phyloP scores from a whole-genome alignment of 345 rosid genomes.

The Populus euphratica region DNA sequence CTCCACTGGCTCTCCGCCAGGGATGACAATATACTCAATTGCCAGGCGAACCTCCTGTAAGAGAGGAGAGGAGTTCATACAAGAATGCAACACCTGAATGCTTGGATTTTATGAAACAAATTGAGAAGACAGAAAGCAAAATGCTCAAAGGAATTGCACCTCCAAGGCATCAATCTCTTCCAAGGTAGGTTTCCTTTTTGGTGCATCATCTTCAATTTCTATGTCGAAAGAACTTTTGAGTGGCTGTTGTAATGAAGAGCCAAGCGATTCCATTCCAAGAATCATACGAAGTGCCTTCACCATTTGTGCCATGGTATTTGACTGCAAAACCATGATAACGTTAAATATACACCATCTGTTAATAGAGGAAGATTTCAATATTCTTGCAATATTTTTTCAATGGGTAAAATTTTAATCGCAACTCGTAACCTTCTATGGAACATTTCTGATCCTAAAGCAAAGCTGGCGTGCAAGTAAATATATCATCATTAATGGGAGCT shows the following conservation, averaged over 20 bases:
- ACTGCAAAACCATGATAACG: slow-evolving; percentile 39
- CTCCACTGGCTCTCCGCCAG: slow-evolving; percentile 93
- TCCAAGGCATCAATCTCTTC: slow-evolving; percentile 98
- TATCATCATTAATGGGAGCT: not conserved
- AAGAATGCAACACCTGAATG: not conserved
- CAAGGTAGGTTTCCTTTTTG: slow-evolving; percentile 72
- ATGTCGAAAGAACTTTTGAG: slow-evolving; percentile 43
- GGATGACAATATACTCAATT: slow-evolving; percentile 88
- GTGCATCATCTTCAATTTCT: slow-evolving; percentile 87
- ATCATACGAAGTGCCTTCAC: slow-evolving; percentile 91
- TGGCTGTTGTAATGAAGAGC: slow-evolving; percentile 36
- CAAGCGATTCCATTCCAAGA: slow-evolving; percentile 66
- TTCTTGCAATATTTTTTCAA: not conserved
- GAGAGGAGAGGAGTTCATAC: slow-evolving; percentile 2
- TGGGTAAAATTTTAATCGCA: not conserved
- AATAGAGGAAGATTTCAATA: not conserved
- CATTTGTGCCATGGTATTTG: slow-evolving; percentile 93
- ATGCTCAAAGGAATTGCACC: slow-evolving; percentile 37
- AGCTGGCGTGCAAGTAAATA: not conserved
- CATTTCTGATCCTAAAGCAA: not conserved
- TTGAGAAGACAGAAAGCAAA: not conserved
- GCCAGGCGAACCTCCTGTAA: slow-evolving; percentile 83
- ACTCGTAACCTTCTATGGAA: slow-evolving; percentile 1
- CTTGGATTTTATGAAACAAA: not conserved
- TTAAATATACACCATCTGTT: too few relatives aligned